A percentile compares a stretch with the other conserved stretches of the same genome.
These are phyloP conservation scores for Tubosaeta sp. DNA, from an alignment of 768 basidiomycete genomes.

Conservation along the genomic window DNA sequence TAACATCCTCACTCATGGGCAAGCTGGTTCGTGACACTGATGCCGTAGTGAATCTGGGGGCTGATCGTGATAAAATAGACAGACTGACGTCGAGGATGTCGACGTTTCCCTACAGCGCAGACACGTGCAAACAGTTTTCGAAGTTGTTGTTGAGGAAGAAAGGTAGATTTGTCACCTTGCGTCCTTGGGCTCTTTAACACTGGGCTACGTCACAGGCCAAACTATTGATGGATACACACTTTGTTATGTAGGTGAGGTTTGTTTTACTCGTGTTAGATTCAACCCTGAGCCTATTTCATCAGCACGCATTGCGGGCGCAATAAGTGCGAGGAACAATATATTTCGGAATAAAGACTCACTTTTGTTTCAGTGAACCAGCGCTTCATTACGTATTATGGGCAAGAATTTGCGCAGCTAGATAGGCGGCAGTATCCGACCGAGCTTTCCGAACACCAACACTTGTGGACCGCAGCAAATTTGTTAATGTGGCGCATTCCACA, in stretches of 20 bases:
- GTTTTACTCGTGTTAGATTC: not conserved
- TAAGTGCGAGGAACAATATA: constrained; percentile 28
- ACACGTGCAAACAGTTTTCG: constrained; percentile 43
- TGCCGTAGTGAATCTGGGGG: too few species aligned
- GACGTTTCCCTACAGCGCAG: constrained; percentile 50
- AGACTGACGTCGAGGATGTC: constrained; percentile 52
- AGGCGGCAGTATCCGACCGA: not conserved
- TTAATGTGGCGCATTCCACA: not conserved
- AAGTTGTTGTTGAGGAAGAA: constrained; percentile 39
- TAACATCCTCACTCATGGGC: constrained; percentile 46
- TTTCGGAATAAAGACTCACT: too few species aligned
- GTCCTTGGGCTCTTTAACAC: not conserved
- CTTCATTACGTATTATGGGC: not conserved
- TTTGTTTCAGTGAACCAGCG: not conserved
- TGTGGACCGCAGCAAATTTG: not conserved
- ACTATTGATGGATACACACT: constrained; percentile 36
- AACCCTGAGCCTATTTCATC: not conserved
- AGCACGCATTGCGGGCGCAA: constrained; percentile 44
- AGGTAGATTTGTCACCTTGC: constrained; percentile 27
- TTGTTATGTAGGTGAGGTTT: constrained; percentile 35
- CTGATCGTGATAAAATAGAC: constrained; percentile 29
- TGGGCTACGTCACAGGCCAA: constrained; percentile 17
- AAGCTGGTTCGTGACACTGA: constrained; percentile 37
- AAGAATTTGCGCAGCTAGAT: not conserved
- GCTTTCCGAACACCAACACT: not conserved